Conservation (phyloP, 345 rosid species). For the Hevea brasiliensis region DNA sequence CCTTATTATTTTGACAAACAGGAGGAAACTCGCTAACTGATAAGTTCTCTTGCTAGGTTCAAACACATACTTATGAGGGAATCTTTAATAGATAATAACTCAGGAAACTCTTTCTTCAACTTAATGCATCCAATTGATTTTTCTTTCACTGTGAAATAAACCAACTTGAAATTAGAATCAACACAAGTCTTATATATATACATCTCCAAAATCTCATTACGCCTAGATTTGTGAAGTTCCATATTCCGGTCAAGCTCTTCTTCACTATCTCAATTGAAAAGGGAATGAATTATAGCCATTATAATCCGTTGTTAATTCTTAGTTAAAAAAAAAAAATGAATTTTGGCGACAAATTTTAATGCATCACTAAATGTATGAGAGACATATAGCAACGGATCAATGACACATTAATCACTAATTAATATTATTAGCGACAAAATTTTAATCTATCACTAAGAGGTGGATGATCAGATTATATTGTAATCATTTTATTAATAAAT, state of each 20-base stretch:
- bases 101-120: constrained; percentile 72
- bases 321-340: too few relatives aligned
- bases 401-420: too few relatives aligned
- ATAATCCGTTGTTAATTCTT: too few relatives aligned
- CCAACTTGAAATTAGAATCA: constrained; percentile 57
- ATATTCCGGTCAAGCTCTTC: constrained; percentile 62
- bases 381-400: too few relatives aligned
- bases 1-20: too few relatives aligned
- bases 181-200: constrained; percentile 66
- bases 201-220: constrained; percentile 78
- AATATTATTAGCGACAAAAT: too few relatives aligned
- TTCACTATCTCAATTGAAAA: constrained; percentile 79
- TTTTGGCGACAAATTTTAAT: too few relatives aligned
- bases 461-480: too few relatives aligned
- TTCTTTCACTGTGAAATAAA: constrained; percentile 62
- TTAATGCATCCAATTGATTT: constrained; percentile 73
- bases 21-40: too few relatives aligned
- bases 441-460: too few relatives aligned
- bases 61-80: constrained; percentile 65
- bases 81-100: constrained; percentile 60
- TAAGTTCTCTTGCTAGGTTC: constrained; percentile 78
- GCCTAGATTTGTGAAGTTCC: constrained; percentile 85
- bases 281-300: constrained; percentile 68
- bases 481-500: too few relatives aligned
- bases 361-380: too few relatives aligned